These are phyloP conservation scores for Actinomortierella wolfii DNA, from an alignment of 371 early-diverging fungal species.

Conservation along the genomic window DNA sequence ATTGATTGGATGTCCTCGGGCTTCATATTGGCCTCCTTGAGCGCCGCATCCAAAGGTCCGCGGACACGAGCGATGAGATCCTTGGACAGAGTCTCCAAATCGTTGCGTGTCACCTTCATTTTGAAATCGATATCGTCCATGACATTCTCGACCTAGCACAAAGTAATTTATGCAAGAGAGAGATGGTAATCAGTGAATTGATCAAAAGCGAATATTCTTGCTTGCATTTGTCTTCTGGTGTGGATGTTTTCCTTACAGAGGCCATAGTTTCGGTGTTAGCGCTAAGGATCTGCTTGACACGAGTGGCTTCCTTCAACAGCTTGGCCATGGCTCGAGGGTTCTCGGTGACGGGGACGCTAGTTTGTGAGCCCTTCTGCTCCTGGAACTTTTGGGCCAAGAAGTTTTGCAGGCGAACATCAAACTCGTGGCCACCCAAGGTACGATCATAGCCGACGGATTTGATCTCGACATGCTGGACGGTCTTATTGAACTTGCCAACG, in stretches of 20 bases:
- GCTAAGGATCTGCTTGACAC: slow-evolving; percentile 94
- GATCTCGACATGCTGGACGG: slow-evolving; percentile 75
- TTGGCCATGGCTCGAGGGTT: slow-evolving; percentile 82
- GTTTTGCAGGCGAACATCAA: slow-evolving; percentile 83
- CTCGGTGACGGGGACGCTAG: slow-evolving; percentile 43
- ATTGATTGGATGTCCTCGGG: slow-evolving; percentile 80
- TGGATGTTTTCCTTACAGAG: too few species aligned
- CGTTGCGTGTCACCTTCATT: slow-evolving; percentile 72
- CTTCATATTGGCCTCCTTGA: slow-evolving; percentile 69
- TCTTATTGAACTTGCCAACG: slow-evolving; percentile 57
- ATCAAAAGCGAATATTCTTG: not conserved
- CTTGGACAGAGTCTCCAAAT: slow-evolving; percentile 69
- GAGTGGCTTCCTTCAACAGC: slow-evolving; percentile 89
- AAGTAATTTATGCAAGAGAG: slow-evolving; percentile 4
- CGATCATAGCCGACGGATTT: slow-evolving; percentile 83
- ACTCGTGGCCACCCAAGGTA: slow-evolving; percentile 86
- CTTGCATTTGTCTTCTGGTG: not conserved
- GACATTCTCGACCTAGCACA: slow-evolving; percentile 77
- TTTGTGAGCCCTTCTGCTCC: slow-evolving; percentile 47
- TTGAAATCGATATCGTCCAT: slow-evolving; percentile 88
- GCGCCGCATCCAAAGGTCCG: slow-evolving; percentile 73
- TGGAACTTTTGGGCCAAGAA: slow-evolving; percentile 78
- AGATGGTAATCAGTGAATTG: not conserved
- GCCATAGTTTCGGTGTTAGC: slow-evolving; percentile 89
- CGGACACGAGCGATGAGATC: slow-evolving; percentile 77